Evolutionary conservation across 805 yeast species (phyloP), one percentile per base, ranked within the genome.

Genomic region (Kluyveromyces nonfermentans): DNA sequence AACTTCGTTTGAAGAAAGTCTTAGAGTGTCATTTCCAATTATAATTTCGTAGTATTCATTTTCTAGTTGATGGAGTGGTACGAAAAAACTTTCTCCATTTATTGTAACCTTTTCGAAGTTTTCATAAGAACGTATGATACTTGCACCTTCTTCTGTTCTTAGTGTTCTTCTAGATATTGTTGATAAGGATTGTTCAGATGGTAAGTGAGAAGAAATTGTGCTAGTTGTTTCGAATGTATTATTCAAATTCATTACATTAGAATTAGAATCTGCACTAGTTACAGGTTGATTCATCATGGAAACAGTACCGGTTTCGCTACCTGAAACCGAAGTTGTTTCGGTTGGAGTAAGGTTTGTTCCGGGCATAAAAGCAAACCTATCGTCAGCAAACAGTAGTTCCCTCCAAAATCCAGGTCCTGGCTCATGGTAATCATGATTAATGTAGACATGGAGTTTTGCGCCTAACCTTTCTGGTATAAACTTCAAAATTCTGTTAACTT

Each of bases 391-490:
- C 41, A 56, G 52, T 33, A 56, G 38, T 38, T 56, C 55, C 35
- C 46, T 53, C 63, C 63, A 60, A 47, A 58, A 60, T 5, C 58
- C 56, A 2, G 57, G 56, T 6, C 53, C 55, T 3, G 51, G 44
- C 31, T 54, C 61, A 4, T 46, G 36, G 15, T 50, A 50, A 16
- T 52, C 55, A 19, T 54, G 51, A n/a, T 49, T 53, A 22, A 59
- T 52, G 17, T 55, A 56, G 16, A 62, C 60, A 40, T 61, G 60
- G 1, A 61, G 40, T 20, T 54, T 52, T 7, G 52, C 48, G 5
- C 43, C 46, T 4, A 46, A 37, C 9, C 48, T 35, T 21, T 41
- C 50, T 16, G 50, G 46, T 5, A 58, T 44, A 35, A 46, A 46
- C 8, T 52, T 51, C 46, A 50, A 43, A 8, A 59, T 45, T 18